Evolutionary conservation across 2,329 filamentous ascomycete species (phyloP), one percentile per base, ranked within the genome.

Genomic region (Arachnomyces sp.): DNA sequence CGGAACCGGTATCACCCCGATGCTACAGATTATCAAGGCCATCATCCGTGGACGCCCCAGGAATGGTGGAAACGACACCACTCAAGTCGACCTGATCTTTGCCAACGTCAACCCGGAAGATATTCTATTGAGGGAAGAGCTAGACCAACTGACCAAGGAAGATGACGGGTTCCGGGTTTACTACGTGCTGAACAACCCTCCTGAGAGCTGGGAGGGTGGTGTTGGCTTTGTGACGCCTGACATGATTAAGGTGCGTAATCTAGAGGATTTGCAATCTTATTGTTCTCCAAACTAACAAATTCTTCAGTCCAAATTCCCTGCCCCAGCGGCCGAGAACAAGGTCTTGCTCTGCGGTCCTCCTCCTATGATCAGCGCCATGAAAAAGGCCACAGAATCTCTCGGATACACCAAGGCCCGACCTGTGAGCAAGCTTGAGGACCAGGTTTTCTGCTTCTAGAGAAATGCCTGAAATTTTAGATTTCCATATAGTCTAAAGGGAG

Each of bases 381-480:
- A 98, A 84, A 96, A 96, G 77, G 78, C 87, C 5, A 83, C 89
- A 37, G 87, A 93, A 68, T 75, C 78, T 48, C 75, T 96, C 14
- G 92, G 92, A 43, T 98, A 84, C 73, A 77, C 86, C 60, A 96
- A 96, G 76, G 86, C 92, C 31, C 80, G 82, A 46, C 87, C 90
- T 33, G 89, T 96, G 56, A 95, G 89, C 80, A 96, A 96, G 78
- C 80, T 96, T 39, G 85, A 90, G 62, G 92, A 98, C 65, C 92
- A 96, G 68, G 86, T 98, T 52, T 98, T 98, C 72, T 88, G 86
- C 60, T 98, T 98, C 69, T 88, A 84, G 67, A 40, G 31, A 25
- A 25, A 5, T 5, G 21, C 5, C 9, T 5, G 5, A 25, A 25
- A 25, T 25, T n/a, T n/a, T n/a, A n/a, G n/a, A 25, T 25, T 25